Base-by-base conservation (phyloP, 2,329 filamentous ascomycete species). In the Talaromyces sp. region DNA sequence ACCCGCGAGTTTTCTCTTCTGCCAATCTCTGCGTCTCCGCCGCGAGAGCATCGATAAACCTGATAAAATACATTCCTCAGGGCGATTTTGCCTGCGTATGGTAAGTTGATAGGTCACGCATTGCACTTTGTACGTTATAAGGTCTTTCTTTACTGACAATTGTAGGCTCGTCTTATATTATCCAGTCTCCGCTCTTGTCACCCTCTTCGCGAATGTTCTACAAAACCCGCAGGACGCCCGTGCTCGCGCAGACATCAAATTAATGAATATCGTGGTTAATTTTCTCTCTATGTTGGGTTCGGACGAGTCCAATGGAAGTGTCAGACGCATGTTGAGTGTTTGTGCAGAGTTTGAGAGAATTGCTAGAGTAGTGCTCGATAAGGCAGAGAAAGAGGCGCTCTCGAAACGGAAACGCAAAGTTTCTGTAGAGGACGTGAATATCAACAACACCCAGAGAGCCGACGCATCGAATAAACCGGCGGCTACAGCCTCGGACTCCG, bases 271-370 rank as follows among this genome's bases (percentile, higher is more conserved):
- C 7, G 94, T 99, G 1, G 92, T 97, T 57, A 91, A 86, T 43
- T 99, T 97, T 73, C 76, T 99, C 35, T 91, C 89, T 3, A 92
- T 90, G 74, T 81, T 99, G 11, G 89, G 89, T n/a, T 84, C 88
- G 36, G 93, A 97, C 66, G 89, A 92, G 63, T 89, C 91, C 58
- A 94, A 92, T 59, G 89, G 91, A 41, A 92, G 90, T 66, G 90
- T 97, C 5, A 90, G 91, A 70, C 89, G 94, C 52, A 97, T 97
- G 91, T 83, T 97, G 17, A 88, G 87, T 22, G 88, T 97, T 1
- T 97, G 93, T 72, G 85, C 89, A n/a, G 94, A 99, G 68, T 99
- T 99, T 66, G 92, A 96, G 72, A 86, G 94, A 59, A 97, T 99
- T 63, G 91, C 91, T 36, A 90, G 88, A 68, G 85, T 91, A 2